Conservation (phyloP, 2,329 filamentous ascomycete species). For the Sporothrix mexicana region DNA sequence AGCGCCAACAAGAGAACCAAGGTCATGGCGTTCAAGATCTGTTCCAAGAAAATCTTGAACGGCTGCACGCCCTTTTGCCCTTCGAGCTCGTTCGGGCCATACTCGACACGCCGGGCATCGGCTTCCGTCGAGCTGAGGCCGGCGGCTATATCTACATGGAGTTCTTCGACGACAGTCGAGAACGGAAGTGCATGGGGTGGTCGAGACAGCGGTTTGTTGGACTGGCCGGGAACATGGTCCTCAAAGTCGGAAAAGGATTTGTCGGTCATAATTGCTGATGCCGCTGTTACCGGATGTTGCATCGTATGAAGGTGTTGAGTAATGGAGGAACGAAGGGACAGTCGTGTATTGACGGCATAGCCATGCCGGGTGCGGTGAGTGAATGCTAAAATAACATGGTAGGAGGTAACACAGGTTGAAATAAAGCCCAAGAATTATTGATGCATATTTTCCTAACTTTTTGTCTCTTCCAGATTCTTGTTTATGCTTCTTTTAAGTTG, state of each 20-base stretch:
- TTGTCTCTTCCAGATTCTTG: too few relatives aligned
- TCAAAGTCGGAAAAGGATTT: neutral
- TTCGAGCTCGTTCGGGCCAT: neutral
- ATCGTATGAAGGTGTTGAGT: too few relatives aligned
- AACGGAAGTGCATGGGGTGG: neutral
- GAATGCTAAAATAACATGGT: too few relatives aligned
- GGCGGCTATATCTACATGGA: neutral
- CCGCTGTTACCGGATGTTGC: too few relatives aligned
- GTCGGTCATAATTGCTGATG: too few relatives aligned
- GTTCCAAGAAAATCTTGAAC: neutral
- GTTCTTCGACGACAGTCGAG: neutral
- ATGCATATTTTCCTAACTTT: too few relatives aligned
- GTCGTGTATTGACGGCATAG: too few relatives aligned
- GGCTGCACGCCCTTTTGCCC: neutral
- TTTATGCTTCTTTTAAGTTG: too few relatives aligned
- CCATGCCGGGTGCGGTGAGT: too few relatives aligned
- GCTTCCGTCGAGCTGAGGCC: neutral
- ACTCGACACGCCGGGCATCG: neutral
- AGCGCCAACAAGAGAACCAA: neutral
- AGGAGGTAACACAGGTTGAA: too few relatives aligned
- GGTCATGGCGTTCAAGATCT: neutral
- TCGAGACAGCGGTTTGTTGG: neutral
- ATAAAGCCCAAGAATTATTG: too few relatives aligned
- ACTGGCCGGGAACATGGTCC: neutral
- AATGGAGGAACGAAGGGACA: too few relatives aligned